Conservation (phyloP, 2,329 filamentous ascomycete genomes). For the Fulvia fulva region DNA sequence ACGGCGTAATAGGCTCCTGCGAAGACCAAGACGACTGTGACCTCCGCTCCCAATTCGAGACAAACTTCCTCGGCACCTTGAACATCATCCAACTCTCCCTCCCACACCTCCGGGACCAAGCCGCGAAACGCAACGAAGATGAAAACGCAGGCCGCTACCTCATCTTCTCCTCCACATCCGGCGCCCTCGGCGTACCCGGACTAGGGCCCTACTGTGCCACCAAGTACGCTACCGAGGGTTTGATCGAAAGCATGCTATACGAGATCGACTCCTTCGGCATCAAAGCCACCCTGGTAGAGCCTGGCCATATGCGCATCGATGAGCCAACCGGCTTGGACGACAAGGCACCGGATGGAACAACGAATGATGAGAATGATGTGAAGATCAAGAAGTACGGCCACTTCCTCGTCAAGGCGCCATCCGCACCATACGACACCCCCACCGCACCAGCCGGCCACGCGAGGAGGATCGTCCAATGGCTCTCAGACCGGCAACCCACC, state of each 20-base stretch:
- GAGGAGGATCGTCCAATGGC: constrained; percentile 87
- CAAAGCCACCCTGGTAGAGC: constrained; percentile 89
- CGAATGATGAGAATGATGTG: constrained; percentile 9
- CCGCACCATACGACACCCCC: constrained; percentile 71
- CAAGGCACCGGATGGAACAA: constrained; percentile 22
- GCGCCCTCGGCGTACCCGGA: constrained; percentile 88
- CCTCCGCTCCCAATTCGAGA: constrained; percentile 92
- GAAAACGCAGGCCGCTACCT: constrained; percentile 67
- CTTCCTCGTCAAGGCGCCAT: constrained; percentile 83
- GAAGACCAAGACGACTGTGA: constrained; percentile 97
- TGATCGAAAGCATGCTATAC: constrained; percentile 95
- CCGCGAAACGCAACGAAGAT: constrained; percentile 28
- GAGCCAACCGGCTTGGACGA: constrained; percentile 53
- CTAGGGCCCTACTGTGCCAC: constrained; percentile 93
- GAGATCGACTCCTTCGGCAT: constrained; percentile 90
- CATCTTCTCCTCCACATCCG: constrained; percentile 90
- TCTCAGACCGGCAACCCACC: constrained; percentile 86
- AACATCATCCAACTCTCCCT: constrained; percentile 88
- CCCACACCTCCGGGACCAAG: constrained; percentile 77
- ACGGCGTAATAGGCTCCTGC: constrained; percentile 90
- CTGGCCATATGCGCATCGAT: constrained; percentile 81
- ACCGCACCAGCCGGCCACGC: constrained; percentile 85
- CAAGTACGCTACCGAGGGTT: constrained; percentile 92
- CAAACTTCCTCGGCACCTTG: constrained; percentile 92
- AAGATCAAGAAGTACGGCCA: constrained; percentile 78